Conservation (phyloP, 1,284 basidiomycete species). For the Cerrena zonata region DNA sequence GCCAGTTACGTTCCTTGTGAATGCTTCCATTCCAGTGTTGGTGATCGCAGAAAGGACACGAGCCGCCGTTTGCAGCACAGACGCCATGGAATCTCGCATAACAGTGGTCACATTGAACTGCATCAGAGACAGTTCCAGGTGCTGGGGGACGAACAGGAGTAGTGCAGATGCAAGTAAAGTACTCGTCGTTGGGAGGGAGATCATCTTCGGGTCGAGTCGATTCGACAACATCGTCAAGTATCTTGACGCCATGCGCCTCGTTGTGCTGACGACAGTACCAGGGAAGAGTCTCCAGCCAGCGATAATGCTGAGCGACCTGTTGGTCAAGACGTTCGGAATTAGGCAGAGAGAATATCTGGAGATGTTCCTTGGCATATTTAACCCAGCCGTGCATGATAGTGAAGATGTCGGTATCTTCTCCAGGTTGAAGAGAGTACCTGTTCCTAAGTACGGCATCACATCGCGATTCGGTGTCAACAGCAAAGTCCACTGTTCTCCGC, state of each 20-base stretch:
- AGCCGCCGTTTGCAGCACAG: constrained; percentile 78
- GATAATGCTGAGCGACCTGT: constrained; percentile 58
- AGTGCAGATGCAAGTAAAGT: constrained; percentile 76
- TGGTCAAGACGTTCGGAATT: constrained; percentile 64
- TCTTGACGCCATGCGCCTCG: constrained; percentile 50
- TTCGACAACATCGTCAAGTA: constrained; percentile 67
- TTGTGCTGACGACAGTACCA: constrained; percentile 69
- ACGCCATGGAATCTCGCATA: constrained; percentile 76
- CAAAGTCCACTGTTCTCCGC: constrained; percentile 63
- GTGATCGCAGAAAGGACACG: constrained; percentile 82
- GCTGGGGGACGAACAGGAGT: constrained; percentile 68
- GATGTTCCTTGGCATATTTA: constrained; percentile 61
- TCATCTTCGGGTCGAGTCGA: constrained; percentile 71
- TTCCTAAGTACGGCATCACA: constrained; percentile 69
- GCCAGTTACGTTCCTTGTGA: constrained; percentile 72
- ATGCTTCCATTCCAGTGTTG: constrained; percentile 82
- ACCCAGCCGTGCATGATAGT: constrained; percentile 66
- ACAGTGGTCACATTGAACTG: constrained; percentile 82
- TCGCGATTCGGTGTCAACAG: constrained; percentile 63
- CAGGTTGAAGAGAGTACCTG: constrained; percentile 41
- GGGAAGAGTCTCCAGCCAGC: constrained; percentile 67
- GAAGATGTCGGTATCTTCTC: constrained; percentile 58
- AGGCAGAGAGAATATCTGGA: constrained; percentile 65
- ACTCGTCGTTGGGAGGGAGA: constrained; percentile 68
- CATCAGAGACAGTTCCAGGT: constrained; percentile 65